phyloP scores from a whole-genome alignment of 306 rosid genomes.

The Pachyrhizus erosus region DNA sequence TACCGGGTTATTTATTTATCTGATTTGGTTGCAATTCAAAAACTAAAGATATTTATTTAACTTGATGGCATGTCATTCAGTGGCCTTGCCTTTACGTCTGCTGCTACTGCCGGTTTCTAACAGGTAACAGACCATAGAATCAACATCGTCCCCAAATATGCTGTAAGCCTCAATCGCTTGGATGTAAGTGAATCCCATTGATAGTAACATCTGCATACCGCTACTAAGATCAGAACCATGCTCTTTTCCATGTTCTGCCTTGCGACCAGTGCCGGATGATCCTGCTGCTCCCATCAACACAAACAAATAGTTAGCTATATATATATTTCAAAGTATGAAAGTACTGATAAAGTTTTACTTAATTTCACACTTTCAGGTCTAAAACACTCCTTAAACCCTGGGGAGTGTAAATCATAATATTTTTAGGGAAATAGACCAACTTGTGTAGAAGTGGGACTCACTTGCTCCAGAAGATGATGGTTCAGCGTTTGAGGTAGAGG shows the following conservation, averaged over 20 bases:
- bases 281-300: conserved; percentile 46
- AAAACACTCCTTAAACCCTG: background rate
- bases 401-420: background rate
- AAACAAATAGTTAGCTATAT: conserved; percentile 29
- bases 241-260: conserved; percentile 53
- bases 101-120: conserved; percentile 80
- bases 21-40: background rate
- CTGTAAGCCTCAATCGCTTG: conserved; percentile 91
- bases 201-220: conserved; percentile 67
- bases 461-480: conserved; percentile 97
- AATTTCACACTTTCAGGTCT: background rate
- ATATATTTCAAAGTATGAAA: background rate
- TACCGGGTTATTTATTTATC: conserved; percentile 34
- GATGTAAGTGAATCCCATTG: conserved; percentile 93
- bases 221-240: conserved; percentile 62
- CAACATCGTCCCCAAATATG: conserved; percentile 94
- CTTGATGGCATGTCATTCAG: conserved; percentile 53
- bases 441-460: conserved; percentile 49
- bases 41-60: background rate
- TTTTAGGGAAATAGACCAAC: conserved; percentile 24
- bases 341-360: background rate
- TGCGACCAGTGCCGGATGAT: conserved; percentile 64
- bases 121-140: conserved; percentile 88
- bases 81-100: conserved; percentile 94
- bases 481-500: conserved; percentile 84